Evolutionary conservation across 1,284 basidiomycete species (phyloP).

Genomic region (Sanguinoderma infundibulare): DNA sequence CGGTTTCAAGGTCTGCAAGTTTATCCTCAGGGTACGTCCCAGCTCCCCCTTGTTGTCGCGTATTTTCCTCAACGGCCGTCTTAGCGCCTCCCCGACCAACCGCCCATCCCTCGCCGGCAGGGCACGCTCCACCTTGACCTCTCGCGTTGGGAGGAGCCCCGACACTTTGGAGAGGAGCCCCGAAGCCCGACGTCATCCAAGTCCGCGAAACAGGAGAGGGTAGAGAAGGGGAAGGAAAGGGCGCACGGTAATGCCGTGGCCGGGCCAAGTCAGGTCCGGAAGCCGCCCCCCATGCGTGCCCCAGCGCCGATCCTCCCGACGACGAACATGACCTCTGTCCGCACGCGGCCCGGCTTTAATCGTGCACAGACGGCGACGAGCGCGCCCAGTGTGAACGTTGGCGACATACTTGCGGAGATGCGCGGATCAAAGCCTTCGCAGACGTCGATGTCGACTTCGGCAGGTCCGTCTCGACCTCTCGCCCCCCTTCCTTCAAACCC

Average conservation of each 20-base stretch:
- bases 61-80: too few species aligned
- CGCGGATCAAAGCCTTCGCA: neutral
- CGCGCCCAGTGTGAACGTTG: conserved; percentile 8
- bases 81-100: conserved; percentile 27
- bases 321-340: conserved; percentile 1
- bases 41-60: neutral
- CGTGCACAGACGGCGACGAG: neutral
- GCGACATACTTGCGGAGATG: conserved; percentile 14
- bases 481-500: neutral
- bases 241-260: neutral
- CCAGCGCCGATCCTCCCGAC: conserved; percentile 12
- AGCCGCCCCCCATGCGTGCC: neutral
- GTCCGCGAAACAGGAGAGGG: neutral
- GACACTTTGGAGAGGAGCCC: too few species aligned
- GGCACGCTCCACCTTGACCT: conserved; percentile 9
- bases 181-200: neutral
- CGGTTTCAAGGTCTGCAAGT: conserved; percentile 29
- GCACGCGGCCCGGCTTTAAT: neutral
- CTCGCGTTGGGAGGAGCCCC: conserved; percentile 11
- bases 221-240: neutral
- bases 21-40: conserved; percentile 13
- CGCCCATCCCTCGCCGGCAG: conserved; percentile 20
- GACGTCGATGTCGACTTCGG: neutral
- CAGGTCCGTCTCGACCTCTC: neutral
- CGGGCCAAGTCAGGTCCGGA: neutral